These are phyloP conservation scores for Geotrichum carabidarum DNA, from an alignment of 1,139 yeast species.

Conservation along the genomic window DNA sequence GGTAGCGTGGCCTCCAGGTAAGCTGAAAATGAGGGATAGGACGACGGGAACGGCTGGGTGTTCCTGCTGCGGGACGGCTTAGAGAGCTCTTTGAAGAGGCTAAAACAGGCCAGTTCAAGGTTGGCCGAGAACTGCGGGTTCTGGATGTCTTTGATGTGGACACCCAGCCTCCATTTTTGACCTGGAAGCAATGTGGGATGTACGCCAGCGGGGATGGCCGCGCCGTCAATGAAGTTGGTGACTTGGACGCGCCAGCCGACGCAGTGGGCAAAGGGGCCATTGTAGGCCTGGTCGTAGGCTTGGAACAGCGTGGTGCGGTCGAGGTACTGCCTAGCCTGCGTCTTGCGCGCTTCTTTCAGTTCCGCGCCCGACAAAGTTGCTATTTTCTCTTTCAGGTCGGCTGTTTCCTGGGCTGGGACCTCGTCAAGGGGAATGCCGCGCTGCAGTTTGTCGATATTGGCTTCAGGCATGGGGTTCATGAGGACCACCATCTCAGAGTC, in stretches of 20 bases:
- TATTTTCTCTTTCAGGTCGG: background rate
- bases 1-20: background rate
- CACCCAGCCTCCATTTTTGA: slow-evolving; percentile 16
- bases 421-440: slow-evolving; percentile 8
- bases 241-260: slow-evolving; percentile 14
- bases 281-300: background rate
- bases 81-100: background rate
- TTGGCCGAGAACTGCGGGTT: background rate
- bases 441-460: slow-evolving; percentile 28
- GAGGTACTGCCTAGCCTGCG: slow-evolving; percentile 32
- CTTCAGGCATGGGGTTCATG: slow-evolving; percentile 35
- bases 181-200: slow-evolving; percentile 13
- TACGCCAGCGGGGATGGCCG: background rate
- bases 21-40: background rate
- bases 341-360: background rate
- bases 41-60: background rate
- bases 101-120: background rate
- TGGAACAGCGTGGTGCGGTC: slow-evolving; percentile 34
- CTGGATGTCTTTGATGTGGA: background rate
- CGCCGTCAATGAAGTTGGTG: slow-evolving; percentile 9
- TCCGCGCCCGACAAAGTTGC: background rate
- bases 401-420: background rate
- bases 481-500: slow-evolving; percentile 28
- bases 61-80: background rate
- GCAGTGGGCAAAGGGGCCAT: slow-evolving; percentile 1